A percentile compares a stretch with the other conserved stretches of the same genome.
Evolutionary conservation across 2,329 filamentous ascomycete genomes (phyloP).

Genomic region (Epichloe sp.): DNA sequence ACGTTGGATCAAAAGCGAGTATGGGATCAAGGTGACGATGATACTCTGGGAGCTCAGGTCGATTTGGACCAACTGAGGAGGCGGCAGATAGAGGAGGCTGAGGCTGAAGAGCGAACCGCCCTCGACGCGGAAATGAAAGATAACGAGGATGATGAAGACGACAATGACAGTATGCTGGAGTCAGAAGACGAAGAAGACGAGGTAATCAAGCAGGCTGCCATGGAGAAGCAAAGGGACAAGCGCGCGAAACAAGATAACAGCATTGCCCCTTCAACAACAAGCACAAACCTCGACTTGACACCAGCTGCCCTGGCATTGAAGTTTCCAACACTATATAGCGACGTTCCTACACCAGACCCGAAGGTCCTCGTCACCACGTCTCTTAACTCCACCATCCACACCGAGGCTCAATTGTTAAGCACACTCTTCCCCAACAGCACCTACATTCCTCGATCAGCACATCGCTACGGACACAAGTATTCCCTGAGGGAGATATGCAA

Average conservation of each 20-base stretch:
- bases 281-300: constrained; percentile 50
- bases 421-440: constrained; percentile 73
- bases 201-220: constrained; percentile 28
- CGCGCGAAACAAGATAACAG: constrained; percentile 36
- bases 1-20: constrained; percentile 81
- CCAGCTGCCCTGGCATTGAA: constrained; percentile 46
- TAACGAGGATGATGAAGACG: constrained; percentile 39
- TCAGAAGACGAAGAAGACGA: constrained; percentile 44
- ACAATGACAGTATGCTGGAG: constrained; percentile 71
- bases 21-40: constrained; percentile 67
- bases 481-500: constrained; percentile 79
- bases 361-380: constrained; percentile 90
- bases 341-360: constrained; percentile 47
- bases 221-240: constrained; percentile 31
- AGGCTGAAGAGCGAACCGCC: constrained; percentile 36
- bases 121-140: constrained; percentile 29
- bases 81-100: constrained; percentile 39
- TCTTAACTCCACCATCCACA: constrained; percentile 77
- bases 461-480: constrained; percentile 81
- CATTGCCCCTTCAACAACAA: constrained; percentile 44
- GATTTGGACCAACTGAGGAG: constrained; percentile 48
- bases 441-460: constrained; percentile 76
- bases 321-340: constrained; percentile 49
- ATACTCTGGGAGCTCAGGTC: constrained; percentile 41
- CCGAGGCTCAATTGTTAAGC: constrained; percentile 66